A percentile compares a stretch with the other conserved stretches of the same genome.
Conservation (phyloP, 2,329 filamentous ascomycete genomes). For the Cladophialophora immunda region DNA sequence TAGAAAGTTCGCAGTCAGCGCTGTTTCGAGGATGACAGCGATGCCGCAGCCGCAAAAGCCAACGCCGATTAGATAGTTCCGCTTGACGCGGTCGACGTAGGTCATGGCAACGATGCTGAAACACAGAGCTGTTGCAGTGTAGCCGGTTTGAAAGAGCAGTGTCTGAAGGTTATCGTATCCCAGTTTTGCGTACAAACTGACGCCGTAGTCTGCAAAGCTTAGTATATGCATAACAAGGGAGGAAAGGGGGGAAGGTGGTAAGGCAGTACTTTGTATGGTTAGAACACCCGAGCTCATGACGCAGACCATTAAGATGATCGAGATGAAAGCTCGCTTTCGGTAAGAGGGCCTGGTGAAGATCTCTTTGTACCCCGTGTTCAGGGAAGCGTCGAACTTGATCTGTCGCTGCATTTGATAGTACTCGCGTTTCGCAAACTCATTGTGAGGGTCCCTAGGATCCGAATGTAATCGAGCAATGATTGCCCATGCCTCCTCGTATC, state of each 20-base stretch:
- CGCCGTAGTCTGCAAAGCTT: conserved; percentile 10
- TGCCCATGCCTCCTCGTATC: conserved; percentile 54
- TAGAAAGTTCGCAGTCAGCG: conserved; percentile 7
- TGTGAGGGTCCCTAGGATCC: conserved; percentile 5
- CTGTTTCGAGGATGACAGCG: conserved; percentile 21
- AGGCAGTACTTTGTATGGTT: conserved; percentile 18
- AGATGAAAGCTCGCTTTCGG: conserved; percentile 22
- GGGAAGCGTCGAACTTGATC: conserved; percentile 23
- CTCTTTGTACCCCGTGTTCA: conserved; percentile 12
- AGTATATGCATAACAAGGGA: too few relatives aligned
- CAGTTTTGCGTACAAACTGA: conserved; percentile 4
- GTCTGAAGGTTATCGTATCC: conserved; percentile 14
- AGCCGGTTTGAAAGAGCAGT: conserved; percentile 18
- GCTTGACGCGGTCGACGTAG: conserved; percentile 12
- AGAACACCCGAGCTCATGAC: conserved; percentile 7
- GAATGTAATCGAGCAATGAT: conserved; percentile 52
- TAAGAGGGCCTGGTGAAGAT: conserved; percentile 17
- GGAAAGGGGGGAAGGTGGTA: not conserved
- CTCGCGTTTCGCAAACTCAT: conserved; percentile 25
- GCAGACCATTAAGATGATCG: conserved; percentile 9
- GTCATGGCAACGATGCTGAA: conserved; percentile 6
- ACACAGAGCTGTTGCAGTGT: not conserved
- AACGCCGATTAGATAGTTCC: not conserved
- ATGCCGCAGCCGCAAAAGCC: conserved; percentile 19
- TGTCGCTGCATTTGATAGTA: conserved; percentile 25